Evolutionary conservation across 352 stramenopile genomes (phyloP).

Genomic region (Thalassiosira livingstoniorum): DNA sequence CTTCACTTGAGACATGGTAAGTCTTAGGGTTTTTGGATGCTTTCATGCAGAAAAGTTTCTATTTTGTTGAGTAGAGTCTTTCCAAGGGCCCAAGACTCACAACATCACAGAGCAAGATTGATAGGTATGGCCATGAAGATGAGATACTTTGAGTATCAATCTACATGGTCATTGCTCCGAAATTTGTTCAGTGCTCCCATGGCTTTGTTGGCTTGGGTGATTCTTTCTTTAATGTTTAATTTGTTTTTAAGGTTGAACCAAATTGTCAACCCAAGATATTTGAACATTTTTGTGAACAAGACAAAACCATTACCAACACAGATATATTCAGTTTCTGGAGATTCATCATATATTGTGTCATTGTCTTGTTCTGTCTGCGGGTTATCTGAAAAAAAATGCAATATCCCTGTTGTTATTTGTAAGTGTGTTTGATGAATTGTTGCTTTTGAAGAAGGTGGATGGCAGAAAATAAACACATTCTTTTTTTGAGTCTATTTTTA

Average conservation of each 20-base stretch:
- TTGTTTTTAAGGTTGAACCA: constrained; percentile 20
- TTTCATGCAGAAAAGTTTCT: constrained; percentile 29
- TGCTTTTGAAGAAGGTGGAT: too few species aligned
- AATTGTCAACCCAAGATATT: constrained; percentile 14
- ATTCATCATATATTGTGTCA: too few species aligned
- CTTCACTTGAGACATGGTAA: constrained; percentile 35
- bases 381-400: too few species aligned
- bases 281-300: constrained; percentile 18
- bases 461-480: too few species aligned
- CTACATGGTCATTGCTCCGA: constrained; percentile 5
- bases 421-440: too few species aligned
- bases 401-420: too few species aligned
- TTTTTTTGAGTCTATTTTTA: too few species aligned
- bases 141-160: constrained; percentile 16
- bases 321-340: too few species aligned
- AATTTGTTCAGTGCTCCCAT: constrained; percentile 21
- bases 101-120: constrained; percentile 48
- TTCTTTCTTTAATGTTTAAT: constrained; percentile 16
- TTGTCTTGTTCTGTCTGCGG: too few species aligned
- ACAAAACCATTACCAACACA: too few species aligned
- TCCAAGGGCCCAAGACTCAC: constrained; percentile 37
- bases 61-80: constrained; percentile 21
- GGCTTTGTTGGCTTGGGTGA: constrained; percentile 9
- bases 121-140: constrained; percentile 36
- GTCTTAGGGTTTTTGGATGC: constrained; percentile 36